Evolutionary conservation across 1,284 basidiomycete species (phyloP), one percentile per base, ranked within the genome.

Genomic region (Cutaneotrichosporon sp.): DNA sequence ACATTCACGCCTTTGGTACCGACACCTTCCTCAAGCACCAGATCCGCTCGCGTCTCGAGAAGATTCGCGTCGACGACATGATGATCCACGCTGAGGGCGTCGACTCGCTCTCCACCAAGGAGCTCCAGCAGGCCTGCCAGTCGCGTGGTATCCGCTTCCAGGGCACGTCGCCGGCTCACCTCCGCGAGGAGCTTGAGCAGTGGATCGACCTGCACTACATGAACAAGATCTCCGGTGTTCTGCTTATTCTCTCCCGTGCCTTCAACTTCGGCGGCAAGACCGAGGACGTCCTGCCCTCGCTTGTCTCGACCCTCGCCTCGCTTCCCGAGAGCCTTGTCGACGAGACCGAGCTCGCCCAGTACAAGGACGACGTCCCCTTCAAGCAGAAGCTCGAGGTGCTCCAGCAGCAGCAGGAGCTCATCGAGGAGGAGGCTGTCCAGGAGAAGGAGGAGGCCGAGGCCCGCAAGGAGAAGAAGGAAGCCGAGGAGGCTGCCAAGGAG

Each of bases 381-480:
- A 97, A 97, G 83, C 92, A 98, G 83, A 94, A 95, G 80, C 86
- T 99, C 62, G 95, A 97, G 70, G 95, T 99, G 9, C 83, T 99
- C 77, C 91, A 97, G 74, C 92, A 99, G 77, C 95, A 99, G 80
- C 93, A 99, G 78, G 95, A 99, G 79, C 90, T 99, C 64, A 99
- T 99, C 76, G 95, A 98, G 79, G 95, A 98, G 77, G 95, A 99
- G 81, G 88, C 95, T 67, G 95, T 97, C 78, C 95, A 99, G 80
- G 97, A 99, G 72, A 87, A 92, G 79, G 95, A 97, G 79, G 95
- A 97, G 77, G 90, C 92, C 73, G 90, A 91, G 72, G 91, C 94
- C 42, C 87, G 92, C 66, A 88, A 91, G 69, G 89, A 88, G 49
- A 89, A 89, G 78, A 87, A 87, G 73, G 90, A 92, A 79, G 85